Evolutionary conservation across 2,329 filamentous ascomycete species (phyloP), one percentile per base, ranked within the genome.

Genomic region (Pseudogymnoascus sp.): DNA sequence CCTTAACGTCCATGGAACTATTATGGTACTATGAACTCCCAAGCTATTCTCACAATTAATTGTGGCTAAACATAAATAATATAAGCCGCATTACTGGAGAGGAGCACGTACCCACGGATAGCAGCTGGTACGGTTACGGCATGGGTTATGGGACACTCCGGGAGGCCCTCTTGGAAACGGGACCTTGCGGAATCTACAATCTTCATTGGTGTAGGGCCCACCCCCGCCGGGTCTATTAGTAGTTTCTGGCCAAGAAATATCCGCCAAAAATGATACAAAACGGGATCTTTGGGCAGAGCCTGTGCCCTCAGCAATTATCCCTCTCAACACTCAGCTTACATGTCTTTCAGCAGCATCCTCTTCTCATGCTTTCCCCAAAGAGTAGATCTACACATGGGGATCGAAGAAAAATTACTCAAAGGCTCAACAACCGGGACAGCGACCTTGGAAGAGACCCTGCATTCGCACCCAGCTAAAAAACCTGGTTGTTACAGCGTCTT

Each of bases 191-290:
- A n/a, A 57, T 29, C 51, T 18, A n/a, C 12, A 57, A 4, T 18
- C n/a, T 57, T 10, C 10, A 57, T 34, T 57, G 29, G 51, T 18
- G 47, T 34, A 57, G 14, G 45, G 12, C 23, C 51, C 29, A 18
- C 51, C 51, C 51, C 51, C 51, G 7, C 51, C 51, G 51, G 51
- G 51, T 57, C n/a, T 34, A 34, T 57, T n/a, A 57, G 29, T 57
- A n/a, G n/a, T 57, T 57, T 34, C n/a, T 57, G 51, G 16, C 11
- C n/a, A 18, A 10, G 3, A 54, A 54, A 18, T 54, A 54, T 31
- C 47, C 26, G 31, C 26, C 23, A 31, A 8, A 26, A 31, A 54
- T 29, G n/a, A 54, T 54, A 54, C 26, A 54, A 31, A 16, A 18
- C 21, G 10, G 26, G 16, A 18, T 18, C 26, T 31, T 31, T 54